These are phyloP conservation scores for Fomes fomentarius DNA, from an alignment of 1,284 basidiomycete genomes.

Conservation along the genomic window DNA sequence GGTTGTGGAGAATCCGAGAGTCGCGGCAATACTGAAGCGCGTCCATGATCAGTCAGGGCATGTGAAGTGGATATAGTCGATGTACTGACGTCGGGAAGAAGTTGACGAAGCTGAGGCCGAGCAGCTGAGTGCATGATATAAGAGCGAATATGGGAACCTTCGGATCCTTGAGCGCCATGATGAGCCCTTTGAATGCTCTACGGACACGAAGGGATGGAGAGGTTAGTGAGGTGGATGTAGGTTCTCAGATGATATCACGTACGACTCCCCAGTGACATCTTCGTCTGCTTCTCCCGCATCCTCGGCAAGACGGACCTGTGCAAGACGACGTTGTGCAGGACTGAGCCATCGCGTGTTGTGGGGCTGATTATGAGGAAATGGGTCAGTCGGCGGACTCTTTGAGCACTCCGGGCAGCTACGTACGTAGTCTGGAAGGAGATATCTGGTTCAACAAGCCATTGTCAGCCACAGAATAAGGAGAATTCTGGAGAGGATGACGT, in stretches of 20 bases:
- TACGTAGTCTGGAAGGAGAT: slow-evolving; percentile 58
- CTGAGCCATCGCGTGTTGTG: slow-evolving; percentile 71
- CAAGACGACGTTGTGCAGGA: slow-evolving; percentile 62
- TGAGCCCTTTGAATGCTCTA: slow-evolving; percentile 56
- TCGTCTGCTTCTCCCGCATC: slow-evolving; percentile 76
- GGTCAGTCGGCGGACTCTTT: not conserved
- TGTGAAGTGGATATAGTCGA: slow-evolving; percentile 3
- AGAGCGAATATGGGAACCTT: slow-evolving; percentile 64
- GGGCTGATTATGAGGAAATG: slow-evolving; percentile 45
- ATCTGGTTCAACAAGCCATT: slow-evolving; percentile 5
- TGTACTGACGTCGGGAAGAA: slow-evolving; percentile 78
- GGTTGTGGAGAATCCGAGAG: slow-evolving; percentile 65
- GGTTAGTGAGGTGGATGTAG: too few species aligned
- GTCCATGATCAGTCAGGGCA: not conserved
- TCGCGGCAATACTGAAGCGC: slow-evolving; percentile 54
- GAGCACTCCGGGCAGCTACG: slow-evolving; percentile 17
- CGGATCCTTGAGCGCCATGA: slow-evolving; percentile 62
- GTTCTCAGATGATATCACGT: slow-evolving; percentile 31
- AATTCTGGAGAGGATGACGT: slow-evolving; percentile 18
- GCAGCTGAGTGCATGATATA: slow-evolving; percentile 51
- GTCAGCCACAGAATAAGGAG: not conserved
- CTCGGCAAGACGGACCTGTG: slow-evolving; percentile 73
- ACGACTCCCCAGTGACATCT: slow-evolving; percentile 59
- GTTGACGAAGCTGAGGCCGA: slow-evolving; percentile 73
- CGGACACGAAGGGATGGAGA: too few species aligned